Evolutionary conservation across 371 early-diverging fungal genomes (phyloP), one percentile per base, ranked within the genome.

Genomic region (Mucor sp.): DNA sequence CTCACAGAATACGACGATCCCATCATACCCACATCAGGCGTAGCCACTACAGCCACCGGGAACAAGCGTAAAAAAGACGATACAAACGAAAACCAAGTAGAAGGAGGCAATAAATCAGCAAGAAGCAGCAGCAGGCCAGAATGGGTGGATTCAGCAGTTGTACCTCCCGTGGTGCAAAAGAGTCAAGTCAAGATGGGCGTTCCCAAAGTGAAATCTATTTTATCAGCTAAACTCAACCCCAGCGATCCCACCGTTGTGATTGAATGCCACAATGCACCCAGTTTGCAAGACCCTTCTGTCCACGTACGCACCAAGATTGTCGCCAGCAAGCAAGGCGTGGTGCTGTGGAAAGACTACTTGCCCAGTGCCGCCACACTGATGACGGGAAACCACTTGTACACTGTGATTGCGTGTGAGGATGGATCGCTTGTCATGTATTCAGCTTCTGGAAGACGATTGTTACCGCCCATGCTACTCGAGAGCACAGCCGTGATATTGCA

Each of bases 381-480:
- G 69, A 75, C 85, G 1, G 92, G 91, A n/a, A 85, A 87, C 55
- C 68, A 74, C 0, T 55, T 67, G 1, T 93, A 88, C 66, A 80
- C 82, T 63, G 89, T 87, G 0, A 82, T 85, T 3, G 80, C 89
- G 0, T 91, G 91, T 66, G 87, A 89, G 58, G 91, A 94, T 71
- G 90, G 88, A n/a, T 83, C 85, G 0, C 50, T 95, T 30, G 81
- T 87, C 66, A 71, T 91, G 0, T 93, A 90, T 69, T 87, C 91
- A 6, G 78, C 82, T 3, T 78, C 87, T 4, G 95, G 95, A 27
- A 74, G 89, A 76, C 84, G 90, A 6, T 21, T 93, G 21, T 70
- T 92, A 30, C 93, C 95, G 5, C 81, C 87, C 4, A 80, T 94
- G 6, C 66, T 84, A n/a, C 60, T 94, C 17, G 92, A 92, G 14